These are phyloP conservation scores for Claviceps africana DNA, from an alignment of 2,329 filamentous ascomycete species.

Conservation along the genomic window DNA sequence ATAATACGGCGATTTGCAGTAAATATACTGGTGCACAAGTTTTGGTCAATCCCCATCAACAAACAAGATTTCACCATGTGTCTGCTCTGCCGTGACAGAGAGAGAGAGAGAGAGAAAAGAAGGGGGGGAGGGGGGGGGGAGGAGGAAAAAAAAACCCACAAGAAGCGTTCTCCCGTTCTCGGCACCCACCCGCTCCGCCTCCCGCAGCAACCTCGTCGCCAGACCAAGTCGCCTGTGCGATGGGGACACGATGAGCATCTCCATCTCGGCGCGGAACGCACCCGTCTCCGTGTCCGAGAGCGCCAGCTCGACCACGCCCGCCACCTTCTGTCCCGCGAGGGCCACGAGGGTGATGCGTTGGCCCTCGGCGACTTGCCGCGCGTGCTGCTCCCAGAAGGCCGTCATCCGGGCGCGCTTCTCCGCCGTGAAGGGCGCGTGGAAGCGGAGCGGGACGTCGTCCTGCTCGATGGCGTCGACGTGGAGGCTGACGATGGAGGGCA, in stretches of 20 bases:
- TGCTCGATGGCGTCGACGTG: conserved; percentile 4
- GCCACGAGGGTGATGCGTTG: conserved; percentile 4
- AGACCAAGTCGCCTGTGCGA: conserved; percentile 3
- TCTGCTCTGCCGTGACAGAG: not conserved
- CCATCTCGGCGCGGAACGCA: conserved; percentile 5
- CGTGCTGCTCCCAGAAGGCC: conserved; percentile 5
- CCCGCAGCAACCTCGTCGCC: conserved; percentile 2
- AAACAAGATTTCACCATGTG: not conserved
- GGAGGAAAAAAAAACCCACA: not conserved
- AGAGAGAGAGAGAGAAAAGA: not conserved
- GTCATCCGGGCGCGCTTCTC: conserved; percentile 4
- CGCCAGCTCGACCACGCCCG: conserved; percentile 5
- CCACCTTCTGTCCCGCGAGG: not conserved
- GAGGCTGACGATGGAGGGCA: conserved; percentile 2
- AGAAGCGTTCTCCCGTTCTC: conserved; percentile 4
- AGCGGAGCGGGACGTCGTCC: conserved; percentile 6
- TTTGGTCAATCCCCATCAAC: not conserved
- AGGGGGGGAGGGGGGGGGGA: not conserved
- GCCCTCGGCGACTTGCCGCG: not conserved
- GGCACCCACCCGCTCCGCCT: conserved; percentile 3
- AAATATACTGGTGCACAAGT: conserved; percentile 53
- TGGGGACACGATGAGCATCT: conserved; percentile 8
- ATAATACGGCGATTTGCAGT: conserved; percentile 65
- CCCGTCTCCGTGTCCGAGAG: conserved; percentile 6
- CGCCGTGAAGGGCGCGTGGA: conserved; percentile 7